phyloP scores from a whole-genome alignment of 1,284 basidiomycete genomes.

The Chiua sp. region DNA sequence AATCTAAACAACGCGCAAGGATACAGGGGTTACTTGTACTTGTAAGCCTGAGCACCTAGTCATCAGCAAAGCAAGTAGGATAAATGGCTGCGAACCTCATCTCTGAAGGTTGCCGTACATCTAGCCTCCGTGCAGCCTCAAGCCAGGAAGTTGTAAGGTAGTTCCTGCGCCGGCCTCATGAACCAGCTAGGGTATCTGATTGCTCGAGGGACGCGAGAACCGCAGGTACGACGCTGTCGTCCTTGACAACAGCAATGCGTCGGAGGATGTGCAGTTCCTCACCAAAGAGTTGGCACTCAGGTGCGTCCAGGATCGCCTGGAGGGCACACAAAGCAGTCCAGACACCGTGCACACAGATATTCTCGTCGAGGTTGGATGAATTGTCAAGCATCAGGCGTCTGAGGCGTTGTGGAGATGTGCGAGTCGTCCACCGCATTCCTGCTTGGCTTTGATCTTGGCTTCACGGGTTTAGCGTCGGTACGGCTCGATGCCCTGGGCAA shows the following conservation, averaged over 20 bases:
- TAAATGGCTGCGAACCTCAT: conserved; percentile 45
- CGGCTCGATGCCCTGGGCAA: conserved; percentile 96
- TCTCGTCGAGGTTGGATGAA: conserved; percentile 82
- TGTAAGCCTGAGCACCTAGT: conserved; percentile 62
- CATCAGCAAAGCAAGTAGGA: not conserved
- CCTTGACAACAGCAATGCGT: conserved; percentile 71
- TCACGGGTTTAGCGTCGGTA: conserved; percentile 97
- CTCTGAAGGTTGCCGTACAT: conserved; percentile 94
- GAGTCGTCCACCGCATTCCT: conserved; percentile 96
- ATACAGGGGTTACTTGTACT: conserved; percentile 78
- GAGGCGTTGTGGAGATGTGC: conserved; percentile 90
- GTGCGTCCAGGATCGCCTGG: conserved; percentile 59
- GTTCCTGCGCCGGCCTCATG: conserved; percentile 77
- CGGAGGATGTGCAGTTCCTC: conserved; percentile 88
- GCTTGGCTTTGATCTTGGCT: conserved; percentile 94
- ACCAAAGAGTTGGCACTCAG: conserved; percentile 79
- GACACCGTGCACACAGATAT: conserved; percentile 83
- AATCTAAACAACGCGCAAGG: conserved; percentile 64
- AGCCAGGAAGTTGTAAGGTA: conserved; percentile 88
- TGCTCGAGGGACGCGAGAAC: conserved; percentile 78
- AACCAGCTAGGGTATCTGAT: conserved; percentile 88
- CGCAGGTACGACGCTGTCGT: conserved; percentile 69
- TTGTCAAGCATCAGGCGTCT: conserved; percentile 94
- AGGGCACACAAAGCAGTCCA: conserved; percentile 79
- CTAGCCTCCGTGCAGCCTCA: conserved; percentile 87